Base-by-base conservation (phyloP, 768 basidiomycete species). In the Clavulina sp. region DNA sequence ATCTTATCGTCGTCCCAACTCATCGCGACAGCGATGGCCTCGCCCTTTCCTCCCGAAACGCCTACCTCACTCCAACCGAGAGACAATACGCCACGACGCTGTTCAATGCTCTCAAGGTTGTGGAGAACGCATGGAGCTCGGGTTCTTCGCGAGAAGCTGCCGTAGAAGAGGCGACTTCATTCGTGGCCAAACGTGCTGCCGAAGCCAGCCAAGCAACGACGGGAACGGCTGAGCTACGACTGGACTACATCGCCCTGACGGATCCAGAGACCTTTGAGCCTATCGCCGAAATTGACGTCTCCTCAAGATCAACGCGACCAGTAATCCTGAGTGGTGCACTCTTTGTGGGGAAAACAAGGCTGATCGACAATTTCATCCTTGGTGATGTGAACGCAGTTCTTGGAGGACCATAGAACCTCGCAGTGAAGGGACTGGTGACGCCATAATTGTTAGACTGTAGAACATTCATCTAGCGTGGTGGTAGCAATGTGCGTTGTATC, bases 191-290 rank as follows among this genome's bases (percentile, higher is more conserved):
- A 26, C 29, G 29, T 13, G 43, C 40, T 18, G 18, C 32, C 4
- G 31, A 51, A 29, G 60, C 60, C 34, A 49, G 56, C 49, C 68
- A 74, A 3, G 63, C 93, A 56, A 46, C 16, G 13, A n/a, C n/a
- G n/a, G n/a, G n/a, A n/a, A n/a, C n/a, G n/a, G n/a, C n/a, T n/a
- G n/a, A n/a, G n/a, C n/a, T n/a, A n/a, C 69, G 66, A 59, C 60
- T 83, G 56, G 91, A 96, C 61, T 97, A 96, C 61, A 66, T 99
- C 57, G 79, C 88, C 65, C 73, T 96, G 66, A 97, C 93, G 62
- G 77, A 89, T 60, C 71, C 80, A 40, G 69, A 75, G 24, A 81
- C 76, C 46, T 85, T 97, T 57, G 77, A 81, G 21, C 55, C 58
- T 29, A 48, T 59, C n/a, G 48, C 57, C 21, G 62, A 55, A 13